Evolutionary conservation across 2,329 filamentous ascomycete species (phyloP), one percentile per base, ranked within the genome.

Genomic region (Verticillium dahliae): DNA sequence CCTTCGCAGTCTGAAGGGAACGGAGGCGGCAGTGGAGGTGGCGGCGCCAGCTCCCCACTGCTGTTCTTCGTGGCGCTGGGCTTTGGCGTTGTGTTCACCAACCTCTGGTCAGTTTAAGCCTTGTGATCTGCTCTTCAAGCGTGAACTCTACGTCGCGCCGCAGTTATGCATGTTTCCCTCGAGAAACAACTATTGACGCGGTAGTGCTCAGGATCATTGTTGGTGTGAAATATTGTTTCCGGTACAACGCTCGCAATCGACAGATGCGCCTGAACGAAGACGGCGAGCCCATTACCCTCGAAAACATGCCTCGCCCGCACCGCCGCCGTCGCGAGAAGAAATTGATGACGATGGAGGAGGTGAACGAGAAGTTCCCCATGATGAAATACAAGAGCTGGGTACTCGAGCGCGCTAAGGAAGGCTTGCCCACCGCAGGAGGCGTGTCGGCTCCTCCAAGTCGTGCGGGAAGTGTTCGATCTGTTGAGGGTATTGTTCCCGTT

Each of bases 211-310:
- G 95, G 95, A 99, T 99, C 70, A 99, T 99, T 69, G 95, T 99
- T 64, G 95, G 95, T 68, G 95, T 99, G 64, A 99, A 99, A 79
- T 99, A 99, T 76, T 99, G 95, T 78, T 99, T 99, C 77, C 86
- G 95, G 69, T 98, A 99, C 76, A 98, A 98, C 76, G 93, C 95
- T 68, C 89, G 95, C 62, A 96, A 96, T 72, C 89, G 95, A 59
- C 87, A 89, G 64, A 79, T 92, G 70, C 87, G 91, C 79, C 84
- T 77, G 79, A 90, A 81, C 66, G 90, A 92, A 69, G 90, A 93
- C 67, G 90, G 90, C 72, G 93, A 97, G 65, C 91, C 90, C 15
- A 96, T 99, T 70, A 92, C 92, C 65, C 80, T 99, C 66, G 85
- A 93, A 62, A 85, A 89, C 62, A 92, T 98, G 84, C 91, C 92